Conservation (phyloP, 169 alveolate species). For the Plasmodium gonderi region DNA sequence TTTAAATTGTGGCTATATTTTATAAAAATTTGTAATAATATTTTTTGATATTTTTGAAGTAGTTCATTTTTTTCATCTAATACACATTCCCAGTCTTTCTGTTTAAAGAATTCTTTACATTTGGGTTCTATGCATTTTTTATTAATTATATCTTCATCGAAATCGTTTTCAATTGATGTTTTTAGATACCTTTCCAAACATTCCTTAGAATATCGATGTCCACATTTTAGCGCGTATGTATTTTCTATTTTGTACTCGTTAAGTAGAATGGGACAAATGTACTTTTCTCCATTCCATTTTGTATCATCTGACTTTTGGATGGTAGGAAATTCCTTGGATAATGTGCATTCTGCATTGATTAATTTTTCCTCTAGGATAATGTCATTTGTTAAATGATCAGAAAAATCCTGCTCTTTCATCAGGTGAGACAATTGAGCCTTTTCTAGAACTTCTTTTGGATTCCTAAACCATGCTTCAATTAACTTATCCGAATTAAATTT, state of each 20-base stretch:
- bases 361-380: not conserved
- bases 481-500: conserved; percentile 34
- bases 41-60: not conserved
- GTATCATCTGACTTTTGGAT: too few relatives aligned
- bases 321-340: not conserved
- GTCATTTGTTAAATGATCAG: not conserved
- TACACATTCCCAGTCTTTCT: conserved; percentile 31
- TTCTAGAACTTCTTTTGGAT: conserved; percentile 17
- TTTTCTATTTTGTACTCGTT: conserved; percentile 2
- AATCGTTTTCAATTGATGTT: conserved; percentile 21
- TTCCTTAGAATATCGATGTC: conserved; percentile 49
- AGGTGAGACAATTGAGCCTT: conserved; percentile 13
- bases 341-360: not conserved
- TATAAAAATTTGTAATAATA: conserved; percentile 15
- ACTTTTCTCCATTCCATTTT: not conserved
- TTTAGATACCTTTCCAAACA: conserved; percentile 31
- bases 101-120: conserved; percentile 17
- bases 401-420: conserved; percentile 4
- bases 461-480: conserved; percentile 47
- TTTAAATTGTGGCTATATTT: conserved; percentile 10
- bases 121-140: conserved; percentile 21
- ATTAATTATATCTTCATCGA: conserved; percentile 20
- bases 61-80: not conserved
- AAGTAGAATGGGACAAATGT: conserved; percentile 30
- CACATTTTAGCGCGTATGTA: conserved; percentile 48